A percentile compares a stretch with the other conserved stretches of the same genome.
Evolutionary conservation across 164 flowering plant species (phyloP).

Genomic region (Brasenia schreberi): DNA sequence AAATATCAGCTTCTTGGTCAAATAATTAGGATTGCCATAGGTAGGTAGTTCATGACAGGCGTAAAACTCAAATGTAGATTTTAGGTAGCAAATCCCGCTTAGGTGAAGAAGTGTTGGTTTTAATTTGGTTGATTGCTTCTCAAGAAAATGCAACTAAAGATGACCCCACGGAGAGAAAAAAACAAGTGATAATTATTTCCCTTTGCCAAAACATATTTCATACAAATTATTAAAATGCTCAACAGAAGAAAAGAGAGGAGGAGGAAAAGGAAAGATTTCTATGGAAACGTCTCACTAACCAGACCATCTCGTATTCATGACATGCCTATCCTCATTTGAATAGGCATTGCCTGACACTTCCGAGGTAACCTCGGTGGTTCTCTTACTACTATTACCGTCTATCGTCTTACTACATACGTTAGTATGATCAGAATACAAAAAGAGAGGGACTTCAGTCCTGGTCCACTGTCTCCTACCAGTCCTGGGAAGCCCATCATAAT

Average conservation of each 20-base stretch:
- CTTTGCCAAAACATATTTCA: background rate
- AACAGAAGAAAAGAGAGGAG: no score
- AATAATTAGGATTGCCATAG: no score
- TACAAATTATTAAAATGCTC: background rate
- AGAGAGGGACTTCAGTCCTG: slow-evolving; percentile 13
- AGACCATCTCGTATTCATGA: background rate
- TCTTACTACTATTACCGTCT: slow-evolving; percentile 21
- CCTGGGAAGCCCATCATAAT: slow-evolving; percentile 1
- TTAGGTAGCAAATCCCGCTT: no score
- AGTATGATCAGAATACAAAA: slow-evolving; percentile 30
- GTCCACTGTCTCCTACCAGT: slow-evolving; percentile 7
- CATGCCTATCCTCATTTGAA: slow-evolving; percentile 10
- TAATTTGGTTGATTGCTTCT: no score
- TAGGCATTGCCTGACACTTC: slow-evolving; percentile 23
- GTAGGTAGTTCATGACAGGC: no score
- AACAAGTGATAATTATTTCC: background rate
- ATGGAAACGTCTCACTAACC: background rate
- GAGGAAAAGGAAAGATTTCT: no score
- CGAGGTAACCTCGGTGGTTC: slow-evolving; percentile 29
- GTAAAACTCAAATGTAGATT: no score
- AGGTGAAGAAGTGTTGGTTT: no score
- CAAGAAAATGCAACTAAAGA: no score
- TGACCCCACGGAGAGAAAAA: no score
- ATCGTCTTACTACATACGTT: slow-evolving; percentile 30
- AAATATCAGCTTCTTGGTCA: no score